Evolutionary conservation across 495 filamentous ascomycete species (phyloP).

Genomic region (Penicillium cosmopolitanum): DNA sequence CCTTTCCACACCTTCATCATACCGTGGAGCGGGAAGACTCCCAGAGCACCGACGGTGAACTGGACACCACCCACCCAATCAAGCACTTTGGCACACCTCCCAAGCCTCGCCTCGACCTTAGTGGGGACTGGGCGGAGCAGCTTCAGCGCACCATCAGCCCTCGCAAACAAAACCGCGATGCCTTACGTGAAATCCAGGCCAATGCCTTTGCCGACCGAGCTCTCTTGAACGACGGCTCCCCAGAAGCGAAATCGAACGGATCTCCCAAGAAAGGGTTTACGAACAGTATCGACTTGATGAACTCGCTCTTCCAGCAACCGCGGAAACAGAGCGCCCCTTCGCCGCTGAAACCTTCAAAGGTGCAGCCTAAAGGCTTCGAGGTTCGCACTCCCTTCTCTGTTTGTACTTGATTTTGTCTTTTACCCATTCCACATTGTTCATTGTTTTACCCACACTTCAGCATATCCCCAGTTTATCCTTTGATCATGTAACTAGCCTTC

Average conservation of each 20-base stretch:
- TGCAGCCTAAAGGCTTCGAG: conserved; percentile 67
- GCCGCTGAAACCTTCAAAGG: conserved; percentile 44
- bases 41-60: conserved; percentile 46
- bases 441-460: neutral
- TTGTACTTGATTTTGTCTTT: conserved; percentile 24
- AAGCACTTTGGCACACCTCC: conserved; percentile 59
- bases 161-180: conserved; percentile 78
- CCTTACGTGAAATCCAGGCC: conserved; percentile 61
- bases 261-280: conserved; percentile 63
- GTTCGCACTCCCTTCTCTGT: conserved; percentile 62
- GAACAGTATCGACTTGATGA: conserved; percentile 88
- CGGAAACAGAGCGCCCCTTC: conserved; percentile 40
- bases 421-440: neutral
- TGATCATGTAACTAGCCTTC: conserved; percentile 29
- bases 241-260: conserved; percentile 32
- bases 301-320: conserved; percentile 74
- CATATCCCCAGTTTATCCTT: conserved; percentile 14
- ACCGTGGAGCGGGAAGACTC: conserved; percentile 66
- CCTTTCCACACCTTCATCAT: conserved; percentile 66
- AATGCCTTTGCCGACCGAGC: conserved; percentile 51
- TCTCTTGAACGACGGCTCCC: conserved; percentile 37
- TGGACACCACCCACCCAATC: conserved; percentile 46
- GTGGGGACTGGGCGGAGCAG: conserved; percentile 85
- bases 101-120: conserved; percentile 59
- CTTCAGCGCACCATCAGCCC: conserved; percentile 91